A percentile compares a stretch with the other conserved stretches of the same genome.
These are phyloP conservation scores for Termitomyces bulborhizus DNA, from an alignment of 768 basidiomycete genomes.

Conservation along the genomic window DNA sequence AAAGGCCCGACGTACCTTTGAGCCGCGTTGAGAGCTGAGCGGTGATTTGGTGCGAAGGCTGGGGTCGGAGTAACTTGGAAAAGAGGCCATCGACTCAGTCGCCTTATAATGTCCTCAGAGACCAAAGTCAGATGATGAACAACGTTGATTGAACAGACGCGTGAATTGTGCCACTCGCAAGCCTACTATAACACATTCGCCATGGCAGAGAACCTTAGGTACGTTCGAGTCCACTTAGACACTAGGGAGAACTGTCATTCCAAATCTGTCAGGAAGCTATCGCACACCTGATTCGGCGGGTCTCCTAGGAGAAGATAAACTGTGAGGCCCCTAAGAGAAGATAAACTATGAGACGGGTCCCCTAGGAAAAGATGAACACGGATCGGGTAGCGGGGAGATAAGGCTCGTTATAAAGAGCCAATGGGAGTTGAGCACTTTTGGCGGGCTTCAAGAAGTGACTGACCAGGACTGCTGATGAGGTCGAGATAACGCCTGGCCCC, in stretches of 20 bases:
- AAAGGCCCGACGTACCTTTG: neutral
- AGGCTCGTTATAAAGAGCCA: conserved; percentile 6
- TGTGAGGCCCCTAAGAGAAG: neutral
- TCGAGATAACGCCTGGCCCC: conserved; percentile 1
- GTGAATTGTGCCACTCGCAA: conserved; percentile 15
- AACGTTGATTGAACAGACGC: neutral
- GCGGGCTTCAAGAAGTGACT: neutral
- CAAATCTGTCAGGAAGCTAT: neutral
- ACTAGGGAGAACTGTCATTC: neutral
- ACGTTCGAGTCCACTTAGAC: neutral
- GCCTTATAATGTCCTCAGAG: conserved; percentile 4
- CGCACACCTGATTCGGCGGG: neutral
- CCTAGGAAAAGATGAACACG: neutral
- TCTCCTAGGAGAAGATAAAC: neutral
- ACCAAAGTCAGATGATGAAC: neutral
- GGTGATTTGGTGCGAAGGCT: neutral
- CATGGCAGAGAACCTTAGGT: neutral
- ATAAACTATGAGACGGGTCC: neutral
- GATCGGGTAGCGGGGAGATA: conserved; percentile 1
- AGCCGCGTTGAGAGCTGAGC: neutral
- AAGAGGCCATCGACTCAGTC: neutral
- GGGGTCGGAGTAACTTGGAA: neutral
- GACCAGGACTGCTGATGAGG: neutral
- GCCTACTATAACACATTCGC: neutral
- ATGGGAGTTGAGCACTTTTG: conserved; percentile 7